Percentiles rank a stretch among this genome's conserved stretches.
These are phyloP conservation scores for Ascochyta pisi DNA, from an alignment of 2,329 filamentous ascomycete genomes.

Conservation along the genomic window DNA sequence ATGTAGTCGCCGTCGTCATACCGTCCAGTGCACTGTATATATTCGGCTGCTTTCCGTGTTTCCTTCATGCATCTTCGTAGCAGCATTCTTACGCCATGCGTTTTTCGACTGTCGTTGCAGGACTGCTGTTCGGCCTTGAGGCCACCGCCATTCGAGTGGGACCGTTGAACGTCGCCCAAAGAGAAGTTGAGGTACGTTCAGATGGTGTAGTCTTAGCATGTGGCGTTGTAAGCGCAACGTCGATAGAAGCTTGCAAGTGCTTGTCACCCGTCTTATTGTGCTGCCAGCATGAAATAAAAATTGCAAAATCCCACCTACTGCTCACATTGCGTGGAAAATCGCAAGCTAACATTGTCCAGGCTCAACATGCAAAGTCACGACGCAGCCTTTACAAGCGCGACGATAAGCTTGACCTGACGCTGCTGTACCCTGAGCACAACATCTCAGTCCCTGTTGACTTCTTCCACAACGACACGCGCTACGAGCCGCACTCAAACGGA, in stretches of 20 bases:
- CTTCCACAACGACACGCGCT: slow-evolving; percentile 79
- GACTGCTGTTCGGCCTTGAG: slow-evolving; percentile 35
- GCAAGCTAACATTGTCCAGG: slow-evolving; percentile 17
- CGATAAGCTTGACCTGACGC: slow-evolving; percentile 40
- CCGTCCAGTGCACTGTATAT: slow-evolving; percentile 9
- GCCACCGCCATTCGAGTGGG: slow-evolving; percentile 30
- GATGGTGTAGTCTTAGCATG: not conserved
- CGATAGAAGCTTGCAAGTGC: slow-evolving; percentile 9
- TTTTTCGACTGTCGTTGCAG: slow-evolving; percentile 30
- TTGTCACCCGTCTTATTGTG: not conserved
- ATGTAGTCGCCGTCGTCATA: slow-evolving; percentile 23
- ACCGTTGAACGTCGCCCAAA: slow-evolving; percentile 26
- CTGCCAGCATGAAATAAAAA: no score
- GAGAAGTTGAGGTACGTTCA: slow-evolving; percentile 32
- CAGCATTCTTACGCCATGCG: slow-evolving; percentile 30
- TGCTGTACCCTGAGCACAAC: slow-evolving; percentile 58
- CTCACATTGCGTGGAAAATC: not conserved
- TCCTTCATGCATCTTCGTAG: slow-evolving; percentile 12
- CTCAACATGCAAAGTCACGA: slow-evolving; percentile 22
- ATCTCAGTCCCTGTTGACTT: slow-evolving; percentile 73
- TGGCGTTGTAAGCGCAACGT: slow-evolving; percentile 1
- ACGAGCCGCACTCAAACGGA: slow-evolving; percentile 76
- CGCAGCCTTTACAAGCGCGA: slow-evolving; percentile 37
- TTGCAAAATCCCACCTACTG: no score
- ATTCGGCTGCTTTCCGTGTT: slow-evolving; percentile 2